Evolutionary conservation across 2,329 filamentous ascomycete genomes (phyloP).

Genomic region (Ophiosphaerella korrae): DNA sequence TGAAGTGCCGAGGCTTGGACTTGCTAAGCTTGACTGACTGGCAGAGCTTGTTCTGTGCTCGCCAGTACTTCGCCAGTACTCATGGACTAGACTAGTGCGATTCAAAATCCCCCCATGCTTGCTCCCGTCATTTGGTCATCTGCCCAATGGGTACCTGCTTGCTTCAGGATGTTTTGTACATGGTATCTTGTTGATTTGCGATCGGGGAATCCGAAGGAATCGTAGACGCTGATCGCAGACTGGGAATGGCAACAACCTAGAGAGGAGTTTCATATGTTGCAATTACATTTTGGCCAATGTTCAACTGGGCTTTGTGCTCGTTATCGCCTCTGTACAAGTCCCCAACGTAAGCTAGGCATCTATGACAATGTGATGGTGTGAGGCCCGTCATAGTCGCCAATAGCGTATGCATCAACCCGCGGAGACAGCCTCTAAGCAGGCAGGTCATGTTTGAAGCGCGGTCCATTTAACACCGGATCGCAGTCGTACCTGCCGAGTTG

Average conservation of each 20-base stretch:
- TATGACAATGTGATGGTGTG: neutral
- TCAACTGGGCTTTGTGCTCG: neutral
- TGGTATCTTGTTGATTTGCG: no score
- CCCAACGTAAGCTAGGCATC: neutral
- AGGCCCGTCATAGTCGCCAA: neutral
- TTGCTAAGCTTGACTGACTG: conserved; percentile 29
- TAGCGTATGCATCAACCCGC: conserved; percentile 7
- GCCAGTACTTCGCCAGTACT: conserved; percentile 4
- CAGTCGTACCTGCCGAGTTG: conserved; percentile 38
- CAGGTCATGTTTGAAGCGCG: conserved; percentile 29
- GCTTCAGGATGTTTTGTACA: neutral
- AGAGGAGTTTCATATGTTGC: conserved; percentile 7
- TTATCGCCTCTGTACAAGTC: no score
- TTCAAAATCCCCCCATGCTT: neutral
- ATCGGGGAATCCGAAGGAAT: neutral
- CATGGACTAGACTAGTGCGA: neutral
- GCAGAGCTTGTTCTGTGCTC: conserved; percentile 18
- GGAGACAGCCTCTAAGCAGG: conserved; percentile 31
- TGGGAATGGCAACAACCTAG: neutral
- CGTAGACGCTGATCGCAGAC: neutral
- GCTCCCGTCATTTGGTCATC: conserved; percentile 9
- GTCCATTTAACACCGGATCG: conserved; percentile 18
- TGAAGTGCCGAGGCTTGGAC: conserved; percentile 32
- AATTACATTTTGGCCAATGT: conserved; percentile 10
- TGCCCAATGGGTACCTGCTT: conserved; percentile 1